Evolutionary conservation across 352 stramenopile genomes (phyloP).

Genomic region (Sclerospora graminicola): DNA sequence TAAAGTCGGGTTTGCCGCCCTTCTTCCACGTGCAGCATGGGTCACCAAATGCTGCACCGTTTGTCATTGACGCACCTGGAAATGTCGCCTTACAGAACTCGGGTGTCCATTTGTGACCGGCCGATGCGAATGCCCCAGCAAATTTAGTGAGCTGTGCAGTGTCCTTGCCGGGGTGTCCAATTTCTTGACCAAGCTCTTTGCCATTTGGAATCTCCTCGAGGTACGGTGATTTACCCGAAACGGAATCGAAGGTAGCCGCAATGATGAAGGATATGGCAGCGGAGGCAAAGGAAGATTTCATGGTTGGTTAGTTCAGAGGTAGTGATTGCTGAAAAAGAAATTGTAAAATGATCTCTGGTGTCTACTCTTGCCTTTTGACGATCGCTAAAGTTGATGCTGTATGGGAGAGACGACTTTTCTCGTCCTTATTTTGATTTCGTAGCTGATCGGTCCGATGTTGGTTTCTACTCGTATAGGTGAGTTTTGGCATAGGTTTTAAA

Average conservation of each 20-base stretch:
- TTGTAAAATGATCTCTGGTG: no score
- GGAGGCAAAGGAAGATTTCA: no score
- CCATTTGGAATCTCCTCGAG: conserved; percentile 35
- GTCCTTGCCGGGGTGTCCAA: conserved; percentile 25
- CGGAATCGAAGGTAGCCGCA: no score
- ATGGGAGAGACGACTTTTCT: no score
- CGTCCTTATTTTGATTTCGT: no score
- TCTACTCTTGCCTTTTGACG: no score
- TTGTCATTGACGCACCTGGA: conserved; percentile 20
- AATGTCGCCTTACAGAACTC: conserved; percentile 18
- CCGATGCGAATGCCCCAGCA: conserved; percentile 21
- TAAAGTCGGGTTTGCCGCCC: conserved; percentile 26
- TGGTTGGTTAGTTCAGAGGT: no score
- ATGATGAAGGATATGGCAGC: neutral
- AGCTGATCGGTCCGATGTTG: no score
- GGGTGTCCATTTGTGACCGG: conserved; percentile 14
- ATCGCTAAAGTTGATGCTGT: no score
- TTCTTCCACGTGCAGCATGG: conserved; percentile 42
- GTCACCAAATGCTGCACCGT: conserved; percentile 38
- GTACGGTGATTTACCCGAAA: conserved; percentile 3
- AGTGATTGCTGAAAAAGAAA: no score
- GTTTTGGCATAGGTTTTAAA: no score
- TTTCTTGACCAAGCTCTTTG: conserved; percentile 21
- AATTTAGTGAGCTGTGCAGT: conserved; percentile 27
- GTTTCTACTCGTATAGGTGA: no score